Percentiles rank a stretch among this genome's conserved stretches.
These are phyloP conservation scores for Sphenostylis stenocarpa DNA, from an alignment of 306 rosid genomes.

Conservation along the genomic window DNA sequence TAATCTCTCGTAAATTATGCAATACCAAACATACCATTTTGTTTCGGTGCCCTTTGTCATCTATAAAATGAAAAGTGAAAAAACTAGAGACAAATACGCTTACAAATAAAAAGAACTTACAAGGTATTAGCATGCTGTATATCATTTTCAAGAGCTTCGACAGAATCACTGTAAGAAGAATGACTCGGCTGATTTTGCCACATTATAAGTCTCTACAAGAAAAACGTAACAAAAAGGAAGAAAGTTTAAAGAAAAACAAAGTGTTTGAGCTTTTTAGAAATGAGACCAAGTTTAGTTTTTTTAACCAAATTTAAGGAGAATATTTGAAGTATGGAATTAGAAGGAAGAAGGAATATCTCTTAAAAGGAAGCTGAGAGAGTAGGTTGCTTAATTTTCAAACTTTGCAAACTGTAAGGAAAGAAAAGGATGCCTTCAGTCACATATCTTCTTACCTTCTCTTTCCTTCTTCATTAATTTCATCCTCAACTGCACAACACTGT, in stretches of 20 bases:
- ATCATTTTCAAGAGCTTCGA: constrained; percentile 72
- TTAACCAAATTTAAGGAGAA: background rate
- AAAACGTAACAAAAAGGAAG: background rate
- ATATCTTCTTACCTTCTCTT: background rate
- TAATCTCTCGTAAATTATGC: background rate
- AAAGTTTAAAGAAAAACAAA: constrained; percentile 10
- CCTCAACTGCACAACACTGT: constrained; percentile 11
- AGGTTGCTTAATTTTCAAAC: constrained; percentile 51
- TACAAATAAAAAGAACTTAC: constrained; percentile 44
- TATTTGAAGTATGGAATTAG: background rate
- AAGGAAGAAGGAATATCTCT: constrained; percentile 21
- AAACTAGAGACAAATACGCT: background rate
- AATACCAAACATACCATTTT: background rate
- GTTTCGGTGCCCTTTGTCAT: background rate
- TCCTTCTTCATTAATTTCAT: constrained; percentile 27
- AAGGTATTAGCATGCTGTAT: constrained; percentile 65
- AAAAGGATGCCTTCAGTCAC: constrained; percentile 56
- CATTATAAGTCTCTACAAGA: constrained; percentile 37
- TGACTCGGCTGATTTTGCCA: constrained; percentile 48
- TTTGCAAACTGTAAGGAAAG: constrained; percentile 50
- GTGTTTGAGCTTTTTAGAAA: constrained; percentile 2
- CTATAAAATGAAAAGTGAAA: background rate
- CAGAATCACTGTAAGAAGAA: constrained; percentile 54
- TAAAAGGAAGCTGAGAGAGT: constrained; percentile 6
- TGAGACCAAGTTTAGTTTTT: background rate